These are phyloP conservation scores for Paradendryphiella salina DNA, from an alignment of 2,329 filamentous ascomycete genomes.

Conservation along the genomic window DNA sequence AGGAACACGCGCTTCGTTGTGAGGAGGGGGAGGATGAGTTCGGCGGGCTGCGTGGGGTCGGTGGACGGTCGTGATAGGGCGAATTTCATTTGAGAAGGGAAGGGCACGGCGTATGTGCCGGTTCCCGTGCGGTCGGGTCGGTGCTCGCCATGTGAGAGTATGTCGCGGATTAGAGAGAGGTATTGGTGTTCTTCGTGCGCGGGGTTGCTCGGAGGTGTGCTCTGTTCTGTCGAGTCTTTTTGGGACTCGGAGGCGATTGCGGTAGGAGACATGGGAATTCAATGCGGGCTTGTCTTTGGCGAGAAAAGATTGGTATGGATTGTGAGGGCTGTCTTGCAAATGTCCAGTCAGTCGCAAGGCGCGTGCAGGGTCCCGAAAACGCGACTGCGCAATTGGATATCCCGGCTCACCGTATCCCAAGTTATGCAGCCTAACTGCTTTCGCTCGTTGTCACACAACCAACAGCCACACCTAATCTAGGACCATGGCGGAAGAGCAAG, in stretches of 20 bases:
- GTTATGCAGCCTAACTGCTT: constrained; percentile 26
- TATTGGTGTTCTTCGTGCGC: constrained; percentile 91
- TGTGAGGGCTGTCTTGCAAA: background rate
- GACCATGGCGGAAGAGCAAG: constrained; percentile 42
- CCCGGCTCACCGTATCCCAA: constrained; percentile 23
- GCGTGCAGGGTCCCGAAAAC: constrained; percentile 29
- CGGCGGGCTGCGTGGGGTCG: constrained; percentile 47
- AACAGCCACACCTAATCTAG: constrained; percentile 3
- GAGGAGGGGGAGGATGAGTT: constrained; percentile 81
- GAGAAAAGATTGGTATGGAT: too few species aligned
- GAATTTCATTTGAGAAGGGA: constrained; percentile 85
- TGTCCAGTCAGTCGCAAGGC: constrained; percentile 18
- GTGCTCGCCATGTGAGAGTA: constrained; percentile 80
- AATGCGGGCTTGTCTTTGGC: background rate
- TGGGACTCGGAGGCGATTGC: constrained; percentile 23
- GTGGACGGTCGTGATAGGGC: constrained; percentile 64
- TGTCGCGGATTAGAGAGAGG: constrained; percentile 82
- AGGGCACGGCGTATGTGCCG: constrained; percentile 87
- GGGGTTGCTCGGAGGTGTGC: constrained; percentile 18
- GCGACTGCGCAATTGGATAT: constrained; percentile 38
- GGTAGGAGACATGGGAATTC: constrained; percentile 33
- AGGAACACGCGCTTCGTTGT: constrained; percentile 97
- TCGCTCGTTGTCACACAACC: constrained; percentile 31
- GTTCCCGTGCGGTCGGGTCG: constrained; percentile 92
- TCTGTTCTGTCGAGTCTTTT: constrained; percentile 28